A percentile compares a stretch with the other conserved stretches of the same genome.
phyloP scores from a whole-genome alignment of 164 flowering plant species.

The Nymphaea colorata region DNA sequence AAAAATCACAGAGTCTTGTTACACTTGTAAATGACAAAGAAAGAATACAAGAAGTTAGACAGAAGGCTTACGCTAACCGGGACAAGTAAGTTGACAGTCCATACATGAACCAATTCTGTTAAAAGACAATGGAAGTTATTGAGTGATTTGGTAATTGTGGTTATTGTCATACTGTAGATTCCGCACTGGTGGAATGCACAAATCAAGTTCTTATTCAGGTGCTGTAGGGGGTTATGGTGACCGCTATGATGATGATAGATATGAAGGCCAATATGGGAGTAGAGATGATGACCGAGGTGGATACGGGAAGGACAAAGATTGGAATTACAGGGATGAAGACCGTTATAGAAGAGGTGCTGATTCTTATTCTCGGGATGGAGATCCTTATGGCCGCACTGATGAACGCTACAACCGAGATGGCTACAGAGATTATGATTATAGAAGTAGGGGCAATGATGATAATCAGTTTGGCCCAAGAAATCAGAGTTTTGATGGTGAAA shows the following conservation, averaged over 20 bases:
- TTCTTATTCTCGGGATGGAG: slow-evolving; percentile 51
- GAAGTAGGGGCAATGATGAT: slow-evolving; percentile 51
- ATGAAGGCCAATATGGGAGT: slow-evolving; percentile 44
- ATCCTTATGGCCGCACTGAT: slow-evolving; percentile 7
- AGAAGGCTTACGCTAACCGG: slow-evolving; percentile 77
- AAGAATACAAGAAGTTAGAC: slow-evolving; percentile 70
- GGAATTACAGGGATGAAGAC: slow-evolving; percentile 64
- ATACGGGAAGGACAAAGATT: slow-evolving; percentile 61
- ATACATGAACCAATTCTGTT: background rate
- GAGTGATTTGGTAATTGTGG: background rate
- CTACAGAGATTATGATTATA: slow-evolving; percentile 53
- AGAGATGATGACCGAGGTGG: slow-evolving; percentile 59
- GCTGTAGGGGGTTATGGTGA: slow-evolving; percentile 51
- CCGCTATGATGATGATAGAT: slow-evolving; percentile 48
- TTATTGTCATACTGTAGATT: slow-evolving; percentile 28
- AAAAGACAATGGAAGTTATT: background rate
- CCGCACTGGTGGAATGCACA: slow-evolving; percentile 65
- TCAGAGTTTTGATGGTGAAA: slow-evolving; percentile 61
- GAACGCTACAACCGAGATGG: slow-evolving; percentile 40
- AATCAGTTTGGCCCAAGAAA: slow-evolving; percentile 53
- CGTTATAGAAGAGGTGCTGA: slow-evolving; percentile 51
- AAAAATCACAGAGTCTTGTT: slow-evolving; percentile 92
- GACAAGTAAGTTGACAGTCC: slow-evolving; percentile 60
- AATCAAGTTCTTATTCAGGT: slow-evolving; percentile 43
- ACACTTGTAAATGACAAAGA: slow-evolving; percentile 87